Evolutionary conservation across 306 rosid genomes (phyloP), one percentile per base, ranked within the genome.

Genomic region (Vigna angularis): DNA sequence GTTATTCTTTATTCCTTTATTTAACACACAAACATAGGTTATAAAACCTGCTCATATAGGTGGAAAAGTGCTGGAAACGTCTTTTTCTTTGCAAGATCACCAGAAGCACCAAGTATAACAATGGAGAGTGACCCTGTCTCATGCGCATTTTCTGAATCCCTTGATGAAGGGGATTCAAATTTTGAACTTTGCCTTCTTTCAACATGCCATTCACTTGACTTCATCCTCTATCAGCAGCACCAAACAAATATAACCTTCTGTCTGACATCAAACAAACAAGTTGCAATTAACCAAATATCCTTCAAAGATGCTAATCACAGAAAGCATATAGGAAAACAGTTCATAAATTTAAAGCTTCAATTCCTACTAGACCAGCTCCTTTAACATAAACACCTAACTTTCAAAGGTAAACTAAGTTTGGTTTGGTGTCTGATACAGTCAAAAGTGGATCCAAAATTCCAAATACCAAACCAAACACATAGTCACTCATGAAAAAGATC

Each of bases 31-130:
- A 81, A 24, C 17, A 36, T 4, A 49, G 11, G 28, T 24, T 14
- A 11, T 38, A 30, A 72, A 66, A 93, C 99, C 99, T 93, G 99
- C 47, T 53, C 85, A 76, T 85, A 95, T 34, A 95, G 94, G 83
- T 90, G 74, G 82, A 86, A 95, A 17, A 95, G 97, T 28, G 99
- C 99, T 2, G 99, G 99, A 76, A 95, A 95, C 45, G 99, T 95
- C 90, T 95, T 95, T 91, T 93, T 95, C 83, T 91, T 95, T 80
- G 99, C 99, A 84, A 95, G 99, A 87, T 95, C 99, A 67, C 99
- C 98, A 14, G 98, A 95, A 53, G 99, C 98, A 38, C 99, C 99
- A 47, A 95, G 99, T 82, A 95, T 98, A 30, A 93, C 49, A 34
- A 95, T 91, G 66, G 98, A 87, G 61, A 95, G 94, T 28, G 89